A percentile compares a stretch with the other conserved stretches of the same genome.
phyloP scores from a whole-genome alignment of 225 moss, liverwort and hornwort species.

The Ulota crispa region DNA sequence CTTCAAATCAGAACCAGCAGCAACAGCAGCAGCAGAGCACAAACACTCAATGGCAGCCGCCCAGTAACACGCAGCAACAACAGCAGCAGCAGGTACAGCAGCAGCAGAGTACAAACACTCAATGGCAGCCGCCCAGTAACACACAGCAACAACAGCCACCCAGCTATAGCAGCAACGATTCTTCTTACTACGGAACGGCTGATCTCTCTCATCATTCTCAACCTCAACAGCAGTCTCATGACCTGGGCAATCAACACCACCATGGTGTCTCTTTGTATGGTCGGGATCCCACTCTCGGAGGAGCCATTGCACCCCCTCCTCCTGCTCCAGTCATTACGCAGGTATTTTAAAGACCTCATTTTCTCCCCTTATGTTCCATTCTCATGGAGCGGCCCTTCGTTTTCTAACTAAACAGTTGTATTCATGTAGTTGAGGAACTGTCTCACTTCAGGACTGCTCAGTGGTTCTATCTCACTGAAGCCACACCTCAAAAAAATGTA shows the following conservation, averaged over 20 bases:
- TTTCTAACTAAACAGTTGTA: not conserved
- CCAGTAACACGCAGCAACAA: conserved; percentile 67
- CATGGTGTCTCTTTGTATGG: conserved; percentile 96
- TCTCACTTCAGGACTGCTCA: not conserved
- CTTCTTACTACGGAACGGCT: conserved; percentile 76
- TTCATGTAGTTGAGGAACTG: not conserved
- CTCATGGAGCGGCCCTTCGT: not conserved
- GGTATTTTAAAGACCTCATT: conserved; percentile 33
- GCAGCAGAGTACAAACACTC: conserved; percentile 45
- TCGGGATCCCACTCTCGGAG: conserved; percentile 83
- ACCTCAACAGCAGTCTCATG: conserved; percentile 77
- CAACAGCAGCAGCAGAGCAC: conserved; percentile 39
- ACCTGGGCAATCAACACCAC: conserved; percentile 78
- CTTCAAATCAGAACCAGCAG: conserved; percentile 78
- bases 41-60: conserved; percentile 75
- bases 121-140: conserved; percentile 79
- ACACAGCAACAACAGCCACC: conserved; percentile 67
- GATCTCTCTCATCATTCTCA: conserved; percentile 82
- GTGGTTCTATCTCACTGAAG: not conserved
- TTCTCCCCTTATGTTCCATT: not conserved
- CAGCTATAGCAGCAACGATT: conserved; percentile 55
- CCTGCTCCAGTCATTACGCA: conserved; percentile 97
- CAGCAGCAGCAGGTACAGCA: not conserved
- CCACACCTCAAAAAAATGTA: not conserved
- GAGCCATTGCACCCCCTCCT: conserved; percentile 89